Evolutionary conservation across 331 rosid species (phyloP).

Genomic region (Erythrophleum ivorense): DNA sequence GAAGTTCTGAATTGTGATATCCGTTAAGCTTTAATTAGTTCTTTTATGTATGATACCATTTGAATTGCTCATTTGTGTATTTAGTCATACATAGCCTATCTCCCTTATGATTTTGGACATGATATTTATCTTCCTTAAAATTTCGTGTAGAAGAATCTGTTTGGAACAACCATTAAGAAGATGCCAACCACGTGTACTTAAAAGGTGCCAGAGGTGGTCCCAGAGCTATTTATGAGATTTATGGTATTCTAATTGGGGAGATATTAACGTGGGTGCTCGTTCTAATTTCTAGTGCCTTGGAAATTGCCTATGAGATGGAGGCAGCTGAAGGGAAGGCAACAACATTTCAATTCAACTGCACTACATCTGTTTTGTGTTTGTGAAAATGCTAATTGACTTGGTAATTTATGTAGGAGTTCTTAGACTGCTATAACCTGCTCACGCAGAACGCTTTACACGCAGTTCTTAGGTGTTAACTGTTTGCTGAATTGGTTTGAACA

Average conservation of each 20-base stretch:
- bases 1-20: constrained; percentile 75
- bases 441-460: too few relatives aligned
- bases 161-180: neutral
- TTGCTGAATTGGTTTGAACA: too few relatives aligned
- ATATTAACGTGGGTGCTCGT: too few relatives aligned
- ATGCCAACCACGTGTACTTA: neutral
- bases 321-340: neutral
- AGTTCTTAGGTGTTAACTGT: too few relatives aligned
- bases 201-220: neutral
- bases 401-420: neutral
- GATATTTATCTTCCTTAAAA: neutral
- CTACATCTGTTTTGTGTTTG: neutral
- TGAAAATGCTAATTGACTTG: neutral
- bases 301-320: neutral
- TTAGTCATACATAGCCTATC: neutral
- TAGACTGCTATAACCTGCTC: too few relatives aligned
- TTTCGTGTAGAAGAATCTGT: neutral
- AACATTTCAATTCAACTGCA: neutral
- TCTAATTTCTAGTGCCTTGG: too few relatives aligned
- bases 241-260: neutral
- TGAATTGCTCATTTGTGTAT: neutral
- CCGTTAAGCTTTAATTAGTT: constrained; percentile 34
- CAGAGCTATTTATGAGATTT: neutral
- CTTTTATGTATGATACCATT: too few relatives aligned
- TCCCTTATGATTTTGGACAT: constrained; percentile 11